Percentiles rank a stretch among this genome's conserved stretches.
These are phyloP conservation scores for Bacterosira constricta DNA, from an alignment of 108 stramenopile genomes.

Conservation along the genomic window DNA sequence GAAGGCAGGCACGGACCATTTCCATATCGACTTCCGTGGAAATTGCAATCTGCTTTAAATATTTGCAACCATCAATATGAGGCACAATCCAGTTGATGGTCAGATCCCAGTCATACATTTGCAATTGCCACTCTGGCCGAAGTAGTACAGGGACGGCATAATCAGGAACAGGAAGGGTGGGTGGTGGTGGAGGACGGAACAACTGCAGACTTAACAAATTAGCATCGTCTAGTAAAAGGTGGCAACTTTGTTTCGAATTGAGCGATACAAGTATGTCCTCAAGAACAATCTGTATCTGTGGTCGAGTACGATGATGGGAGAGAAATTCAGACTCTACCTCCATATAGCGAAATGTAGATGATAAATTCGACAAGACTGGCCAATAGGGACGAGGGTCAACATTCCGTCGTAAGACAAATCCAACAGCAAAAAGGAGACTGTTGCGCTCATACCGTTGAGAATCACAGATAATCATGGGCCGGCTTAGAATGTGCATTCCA, in stretches of 20 bases:
- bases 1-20: slow-evolving; percentile 80
- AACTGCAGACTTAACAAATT: slow-evolving; percentile 77
- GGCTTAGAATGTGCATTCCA: slow-evolving; percentile 75
- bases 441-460: slow-evolving; percentile 76
- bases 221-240: slow-evolving; percentile 68
- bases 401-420: slow-evolving; percentile 70
- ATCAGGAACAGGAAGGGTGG: slow-evolving; percentile 70
- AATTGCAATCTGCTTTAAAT: slow-evolving; percentile 76
- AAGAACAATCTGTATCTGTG: slow-evolving; percentile 61
- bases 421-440: slow-evolving; percentile 77
- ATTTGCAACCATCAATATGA: slow-evolving; percentile 88
- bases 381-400: slow-evolving; percentile 76
- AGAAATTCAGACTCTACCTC: slow-evolving; percentile 79
- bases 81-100: slow-evolving; percentile 89
- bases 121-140: slow-evolving; percentile 70
- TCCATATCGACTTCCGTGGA: slow-evolving; percentile 89
- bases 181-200: slow-evolving; percentile 70
- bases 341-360: slow-evolving; percentile 69
- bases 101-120: slow-evolving; percentile 88
- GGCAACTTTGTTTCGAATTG: slow-evolving; percentile 73
- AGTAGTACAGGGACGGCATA: slow-evolving; percentile 81
- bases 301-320: slow-evolving; percentile 43
- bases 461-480: slow-evolving; percentile 71
- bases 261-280: slow-evolving; percentile 72
- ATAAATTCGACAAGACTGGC: slow-evolving; percentile 70